Evolutionary conservation across 1,284 basidiomycete genomes (phyloP).

Genomic region (Cutaneotrichosporon sp.): DNA sequence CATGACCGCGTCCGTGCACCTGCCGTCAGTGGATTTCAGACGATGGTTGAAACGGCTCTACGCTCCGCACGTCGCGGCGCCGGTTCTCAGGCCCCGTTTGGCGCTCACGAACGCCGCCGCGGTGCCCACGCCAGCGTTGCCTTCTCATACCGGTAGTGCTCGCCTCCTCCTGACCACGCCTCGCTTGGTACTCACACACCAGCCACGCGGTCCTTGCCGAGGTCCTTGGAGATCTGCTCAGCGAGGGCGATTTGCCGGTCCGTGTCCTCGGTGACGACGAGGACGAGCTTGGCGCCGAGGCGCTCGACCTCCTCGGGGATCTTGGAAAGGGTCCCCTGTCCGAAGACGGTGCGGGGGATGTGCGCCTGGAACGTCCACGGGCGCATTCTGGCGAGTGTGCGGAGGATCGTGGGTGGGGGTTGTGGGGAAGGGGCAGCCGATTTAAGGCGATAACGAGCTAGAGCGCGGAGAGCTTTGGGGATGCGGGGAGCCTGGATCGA

Average conservation of each 20-base stretch:
- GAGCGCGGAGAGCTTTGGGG: not conserved
- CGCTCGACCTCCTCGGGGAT: conserved; percentile 52
- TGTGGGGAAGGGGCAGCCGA: not conserved
- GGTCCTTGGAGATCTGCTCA: conserved; percentile 37
- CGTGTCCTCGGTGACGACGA: conserved; percentile 48
- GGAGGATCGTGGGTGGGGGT: not conserved
- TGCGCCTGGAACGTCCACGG: conserved; percentile 40
- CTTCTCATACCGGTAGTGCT: too few relatives aligned
- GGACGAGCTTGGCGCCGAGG: conserved; percentile 49
- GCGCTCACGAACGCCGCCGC: too few relatives aligned
- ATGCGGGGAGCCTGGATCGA: too few relatives aligned
- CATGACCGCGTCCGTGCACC: conserved; percentile 55
- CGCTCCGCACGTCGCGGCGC: too few relatives aligned
- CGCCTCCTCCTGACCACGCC: too few relatives aligned
- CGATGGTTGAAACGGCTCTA: too few relatives aligned
- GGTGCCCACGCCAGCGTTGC: too few relatives aligned
- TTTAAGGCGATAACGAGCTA: not conserved
- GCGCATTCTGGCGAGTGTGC: conserved; percentile 4
- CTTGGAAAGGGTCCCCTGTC: conserved; percentile 52
- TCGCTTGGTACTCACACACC: conserved; percentile 39
- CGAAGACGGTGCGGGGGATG: conserved; percentile 55
- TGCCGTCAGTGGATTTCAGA: conserved; percentile 3
- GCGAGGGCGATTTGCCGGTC: conserved; percentile 37
- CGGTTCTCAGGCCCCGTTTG: too few relatives aligned
- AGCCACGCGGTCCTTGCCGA: conserved; percentile 34